Conservation (phyloP, 495 filamentous ascomycete species). For the Hypomontagnella monticulosa region DNA sequence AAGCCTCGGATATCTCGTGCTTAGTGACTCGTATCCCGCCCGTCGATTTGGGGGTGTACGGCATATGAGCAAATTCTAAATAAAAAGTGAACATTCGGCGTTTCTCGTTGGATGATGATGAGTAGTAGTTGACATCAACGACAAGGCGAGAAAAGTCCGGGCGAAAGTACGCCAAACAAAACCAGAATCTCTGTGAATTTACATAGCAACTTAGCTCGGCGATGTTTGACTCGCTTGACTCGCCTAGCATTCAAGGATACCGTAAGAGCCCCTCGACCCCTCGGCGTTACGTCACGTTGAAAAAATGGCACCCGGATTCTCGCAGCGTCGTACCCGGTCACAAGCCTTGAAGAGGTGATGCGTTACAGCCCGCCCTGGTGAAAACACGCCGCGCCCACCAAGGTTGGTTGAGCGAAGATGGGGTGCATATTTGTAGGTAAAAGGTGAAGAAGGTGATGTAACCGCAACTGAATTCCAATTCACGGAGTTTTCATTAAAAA, state of each 20-base stretch:
- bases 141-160: slow-evolving; percentile 9
- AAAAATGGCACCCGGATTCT: slow-evolving; percentile 26
- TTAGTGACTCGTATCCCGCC: background rate
- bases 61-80: background rate
- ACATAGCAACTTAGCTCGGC: background rate
- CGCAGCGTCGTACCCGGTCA: slow-evolving; percentile 31
- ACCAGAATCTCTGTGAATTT: background rate
- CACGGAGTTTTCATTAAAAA: background rate
- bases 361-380: slow-evolving; percentile 8
- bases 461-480: no score
- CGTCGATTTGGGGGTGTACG: background rate
- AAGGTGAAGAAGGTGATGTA: no score
- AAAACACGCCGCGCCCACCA: background rate
- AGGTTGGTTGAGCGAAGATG: background rate
- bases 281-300: slow-evolving; percentile 31
- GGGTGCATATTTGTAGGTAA: background rate
- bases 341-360: slow-evolving; percentile 5
- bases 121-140: slow-evolving; percentile 2
- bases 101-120: background rate
- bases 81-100: background rate
- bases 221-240: slow-evolving; percentile 2
- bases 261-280: slow-evolving; percentile 11
- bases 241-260: background rate
- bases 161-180: background rate
- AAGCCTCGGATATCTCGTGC: slow-evolving; percentile 14